These are phyloP conservation scores for Trypethelium eluteriae DNA, from an alignment of 495 filamentous ascomycete genomes.

Conservation along the genomic window DNA sequence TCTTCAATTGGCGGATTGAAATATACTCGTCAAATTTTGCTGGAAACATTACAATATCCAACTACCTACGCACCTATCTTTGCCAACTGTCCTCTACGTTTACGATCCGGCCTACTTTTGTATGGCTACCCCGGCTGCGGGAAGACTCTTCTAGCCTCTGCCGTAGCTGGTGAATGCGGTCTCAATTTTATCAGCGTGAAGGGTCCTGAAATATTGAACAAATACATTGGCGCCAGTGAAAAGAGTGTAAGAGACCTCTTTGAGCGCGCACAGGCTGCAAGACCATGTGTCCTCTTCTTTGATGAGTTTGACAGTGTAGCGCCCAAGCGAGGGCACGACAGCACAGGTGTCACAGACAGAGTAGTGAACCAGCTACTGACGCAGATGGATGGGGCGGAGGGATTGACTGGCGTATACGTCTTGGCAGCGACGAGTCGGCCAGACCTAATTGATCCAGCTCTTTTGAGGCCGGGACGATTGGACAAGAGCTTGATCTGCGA, in stretches of 20 bases:
- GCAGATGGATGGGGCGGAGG: slow-evolving; percentile 98
- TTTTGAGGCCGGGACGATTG: slow-evolving; percentile 78
- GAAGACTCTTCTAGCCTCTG: slow-evolving; percentile 87
- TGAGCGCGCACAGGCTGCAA: slow-evolving; percentile 79
- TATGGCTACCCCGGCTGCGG: slow-evolving; percentile 96
- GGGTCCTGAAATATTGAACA: slow-evolving; percentile 95
- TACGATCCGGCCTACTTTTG: slow-evolving; percentile 83
- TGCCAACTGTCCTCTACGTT: slow-evolving; percentile 81
- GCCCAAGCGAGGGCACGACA: slow-evolving; percentile 93
- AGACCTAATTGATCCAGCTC: slow-evolving; percentile 88
- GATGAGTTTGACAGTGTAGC: slow-evolving; percentile 98
- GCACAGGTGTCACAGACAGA: slow-evolving; percentile 93
- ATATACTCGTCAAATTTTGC: slow-evolving; percentile 72
- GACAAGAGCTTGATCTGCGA: slow-evolving; percentile 90
- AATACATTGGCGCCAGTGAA: slow-evolving; percentile 94
- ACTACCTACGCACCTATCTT: slow-evolving; percentile 98
- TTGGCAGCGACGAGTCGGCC: slow-evolving; percentile 86
- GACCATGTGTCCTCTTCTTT: slow-evolving; percentile 91
- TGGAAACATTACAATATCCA: slow-evolving; percentile 94
- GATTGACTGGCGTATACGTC: slow-evolving; percentile 88
- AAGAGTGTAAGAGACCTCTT: slow-evolving; percentile 93
- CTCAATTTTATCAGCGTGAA: slow-evolving; percentile 98
- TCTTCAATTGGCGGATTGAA: slow-evolving; percentile 82
- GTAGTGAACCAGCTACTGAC: slow-evolving; percentile 97
- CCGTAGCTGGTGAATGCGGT: slow-evolving; percentile 91